Evolutionary conservation across 176 grass and related monocot genomes (phyloP), one percentile per base, ranked within the genome.

Genomic region (Chrysopogon serrulatus): DNA sequence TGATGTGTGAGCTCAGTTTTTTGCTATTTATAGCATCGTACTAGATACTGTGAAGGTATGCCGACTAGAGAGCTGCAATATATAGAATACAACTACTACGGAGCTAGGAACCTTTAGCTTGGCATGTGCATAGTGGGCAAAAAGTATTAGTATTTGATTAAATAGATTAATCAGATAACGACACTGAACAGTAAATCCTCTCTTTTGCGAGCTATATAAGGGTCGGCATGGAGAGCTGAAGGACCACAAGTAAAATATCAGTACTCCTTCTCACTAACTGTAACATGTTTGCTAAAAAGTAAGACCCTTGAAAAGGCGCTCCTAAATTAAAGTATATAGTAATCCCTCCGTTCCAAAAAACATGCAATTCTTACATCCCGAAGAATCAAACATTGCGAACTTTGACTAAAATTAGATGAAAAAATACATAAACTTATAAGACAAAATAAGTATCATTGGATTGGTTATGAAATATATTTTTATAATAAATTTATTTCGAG

Each of bases 1-100:
- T 78, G 65, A 13, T 57, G 53, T 59, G 28, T 87, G 85, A 87
- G 69, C 69, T 78, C 73, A 78, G 78, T 8, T 37, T 39, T 71
- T 88, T 71, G 53, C 53, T 78, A 88, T 83, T 72, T 88, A 83
- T 88, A 88, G 86, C 73, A 78, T 49, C 12, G 12, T 53, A 73
- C 57, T 24, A 72, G 48, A 59, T 37, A 62, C 32, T 40, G 34
- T 70, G 14, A 47, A 26, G 19, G 64, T 45, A 34, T 35, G 21
- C 18, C 17, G 56, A 36, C 41, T 6, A 37, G 19, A 36, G 74
- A 36, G 74, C 14, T 77, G 23, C 35, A 43, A 42, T 59, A 78
- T 10, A 54, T 40, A 57, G 7, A 40, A 40, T 5, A 40, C 9
- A 42, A 42, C 41, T 47, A 16, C 13, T 65, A 78, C 14, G 17